A percentile compares a stretch with the other conserved stretches of the same genome.
These are phyloP conservation scores for Candida orba DNA, from an alignment of 805 yeast species.

Conservation along the genomic window DNA sequence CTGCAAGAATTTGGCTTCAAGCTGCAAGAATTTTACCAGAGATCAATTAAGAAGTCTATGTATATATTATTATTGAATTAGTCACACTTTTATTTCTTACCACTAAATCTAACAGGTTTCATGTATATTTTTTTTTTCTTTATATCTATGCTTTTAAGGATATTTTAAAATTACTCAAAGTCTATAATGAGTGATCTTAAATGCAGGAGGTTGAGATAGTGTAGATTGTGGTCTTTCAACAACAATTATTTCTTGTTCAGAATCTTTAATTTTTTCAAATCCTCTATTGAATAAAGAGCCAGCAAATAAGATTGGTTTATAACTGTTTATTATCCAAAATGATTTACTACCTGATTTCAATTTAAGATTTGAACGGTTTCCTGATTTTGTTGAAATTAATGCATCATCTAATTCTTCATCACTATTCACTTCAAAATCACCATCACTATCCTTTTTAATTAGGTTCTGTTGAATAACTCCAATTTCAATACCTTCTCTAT, in stretches of 20 bases:
- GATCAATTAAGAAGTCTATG: neutral
- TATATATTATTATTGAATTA: too few relatives aligned
- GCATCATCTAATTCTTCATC: constrained; percentile 25
- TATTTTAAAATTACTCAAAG: constrained; percentile 23
- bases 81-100: too few relatives aligned
- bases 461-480: constrained; percentile 31
- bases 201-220: constrained; percentile 55
- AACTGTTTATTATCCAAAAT: constrained; percentile 73
- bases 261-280: neutral
- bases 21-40: constrained; percentile 50
- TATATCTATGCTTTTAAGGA: neutral
- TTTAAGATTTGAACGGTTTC: too few relatives aligned
- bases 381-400: constrained; percentile 4
- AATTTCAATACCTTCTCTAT: constrained; percentile 36
- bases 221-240: constrained; percentile 69
- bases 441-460: constrained; percentile 22
- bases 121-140: neutral
- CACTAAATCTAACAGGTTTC: too few relatives aligned
- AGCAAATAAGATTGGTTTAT: constrained; percentile 62
- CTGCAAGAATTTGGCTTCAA: constrained; percentile 64
- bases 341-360: constrained; percentile 28
- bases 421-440: constrained; percentile 9
- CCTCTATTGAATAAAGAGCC: constrained; percentile 38
- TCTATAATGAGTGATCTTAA: constrained; percentile 49
- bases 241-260: constrained; percentile 46